These are phyloP conservation scores for Trifolium dubium DNA, from an alignment of 306 rosid species.

Conservation along the genomic window DNA sequence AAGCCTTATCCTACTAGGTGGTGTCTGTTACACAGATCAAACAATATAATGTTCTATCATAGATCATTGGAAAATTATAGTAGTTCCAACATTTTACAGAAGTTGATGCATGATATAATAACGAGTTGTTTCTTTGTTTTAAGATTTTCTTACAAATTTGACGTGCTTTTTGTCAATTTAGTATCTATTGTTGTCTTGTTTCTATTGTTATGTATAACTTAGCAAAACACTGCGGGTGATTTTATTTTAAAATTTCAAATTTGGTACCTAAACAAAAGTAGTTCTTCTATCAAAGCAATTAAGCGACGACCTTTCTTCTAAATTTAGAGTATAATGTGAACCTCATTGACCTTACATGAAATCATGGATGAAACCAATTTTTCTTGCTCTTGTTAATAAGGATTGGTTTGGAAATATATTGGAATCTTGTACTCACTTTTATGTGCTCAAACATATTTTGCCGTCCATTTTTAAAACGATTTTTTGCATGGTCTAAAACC, in stretches of 20 bases:
- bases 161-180: conserved; percentile 32
- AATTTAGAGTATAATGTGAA: conserved; percentile 13
- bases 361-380: conserved; percentile 15
- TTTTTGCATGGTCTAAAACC: conserved; percentile 13
- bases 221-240: not conserved
- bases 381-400: not conserved
- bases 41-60: not conserved
- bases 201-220: too few relatives aligned
- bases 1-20: too few relatives aligned
- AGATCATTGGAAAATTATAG: not conserved
- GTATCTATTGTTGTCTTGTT: too few relatives aligned
- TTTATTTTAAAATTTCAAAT: conserved; percentile 1
- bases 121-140: conserved; percentile 14
- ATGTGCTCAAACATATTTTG: not conserved
- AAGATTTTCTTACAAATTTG: conserved; percentile 14
- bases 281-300: conserved; percentile 27
- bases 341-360: conserved; percentile 25
- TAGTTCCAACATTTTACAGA: not conserved
- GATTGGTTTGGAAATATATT: conserved; percentile 12
- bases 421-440: conserved; percentile 4
- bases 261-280: not conserved
- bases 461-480: conserved; percentile 4
- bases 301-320: not conserved
- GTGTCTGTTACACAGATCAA: too few relatives aligned
- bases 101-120: not conserved